Conservation (phyloP, 371 early-diverging fungal species). For the Capillidium heterosporum region DNA sequence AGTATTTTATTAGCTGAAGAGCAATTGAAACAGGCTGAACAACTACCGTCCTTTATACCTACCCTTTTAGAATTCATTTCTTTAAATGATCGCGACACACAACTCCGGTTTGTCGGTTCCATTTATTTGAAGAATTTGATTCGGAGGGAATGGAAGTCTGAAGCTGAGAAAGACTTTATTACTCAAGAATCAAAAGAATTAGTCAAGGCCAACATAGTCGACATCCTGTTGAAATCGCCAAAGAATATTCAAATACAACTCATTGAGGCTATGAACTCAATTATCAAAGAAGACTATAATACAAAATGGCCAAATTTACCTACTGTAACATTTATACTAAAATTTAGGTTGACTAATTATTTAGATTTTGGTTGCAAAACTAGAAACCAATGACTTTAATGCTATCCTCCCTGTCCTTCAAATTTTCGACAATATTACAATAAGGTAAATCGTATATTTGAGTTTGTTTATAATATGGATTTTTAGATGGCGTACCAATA, state of each 20-base stretch:
- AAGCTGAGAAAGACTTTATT: conserved; percentile 29
- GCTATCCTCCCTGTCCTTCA: conserved; percentile 80
- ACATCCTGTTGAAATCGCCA: conserved; percentile 66
- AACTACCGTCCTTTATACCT: no score
- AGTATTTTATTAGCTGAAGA: no score
- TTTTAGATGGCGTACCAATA: conserved; percentile 70
- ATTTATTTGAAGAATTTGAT: conserved; percentile 91
- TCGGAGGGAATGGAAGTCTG: conserved; percentile 66
- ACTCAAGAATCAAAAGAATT: conserved; percentile 44
- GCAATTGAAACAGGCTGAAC: no score
- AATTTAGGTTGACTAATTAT: neutral
- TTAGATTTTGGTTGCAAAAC: conserved; percentile 51
- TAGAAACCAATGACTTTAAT: conserved; percentile 55
- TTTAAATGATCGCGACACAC: conserved; percentile 4
- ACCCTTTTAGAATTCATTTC: neutral
- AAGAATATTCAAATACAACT: conserved; percentile 70
- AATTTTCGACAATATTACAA: conserved; percentile 86
- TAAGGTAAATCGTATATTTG: conserved; percentile 40
- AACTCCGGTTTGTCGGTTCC: conserved; percentile 61
- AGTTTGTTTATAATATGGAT: neutral
- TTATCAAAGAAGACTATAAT: conserved; percentile 85
- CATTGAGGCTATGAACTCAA: conserved; percentile 76
- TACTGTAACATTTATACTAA: conserved; percentile 19
- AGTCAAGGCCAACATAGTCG: conserved; percentile 66
- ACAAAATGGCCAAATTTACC: conserved; percentile 69